Conservation (phyloP, 2,329 filamentous ascomycete species). For the Acephala macrosclerotiorum region DNA sequence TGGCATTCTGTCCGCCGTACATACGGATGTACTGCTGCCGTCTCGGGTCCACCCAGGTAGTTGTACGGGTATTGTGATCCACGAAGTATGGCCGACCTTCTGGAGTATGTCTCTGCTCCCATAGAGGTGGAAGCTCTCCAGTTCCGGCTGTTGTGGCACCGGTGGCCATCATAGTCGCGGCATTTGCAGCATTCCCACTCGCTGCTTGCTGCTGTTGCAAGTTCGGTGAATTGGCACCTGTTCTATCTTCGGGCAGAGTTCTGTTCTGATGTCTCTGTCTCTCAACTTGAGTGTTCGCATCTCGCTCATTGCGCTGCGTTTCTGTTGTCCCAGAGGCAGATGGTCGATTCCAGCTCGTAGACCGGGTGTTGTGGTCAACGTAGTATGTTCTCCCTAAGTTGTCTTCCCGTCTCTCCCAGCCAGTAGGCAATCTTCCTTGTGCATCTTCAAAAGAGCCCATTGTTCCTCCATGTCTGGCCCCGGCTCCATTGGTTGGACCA, state of each 20-base stretch:
- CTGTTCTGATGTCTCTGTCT: slow-evolving; percentile 93
- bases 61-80: slow-evolving; percentile 97
- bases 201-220: slow-evolving; percentile 57
- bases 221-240: slow-evolving; percentile 89
- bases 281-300: slow-evolving; percentile 92
- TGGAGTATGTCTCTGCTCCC: slow-evolving; percentile 95
- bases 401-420: slow-evolving; percentile 96
- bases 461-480: slow-evolving; percentile 50
- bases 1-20: slow-evolving; percentile 89
- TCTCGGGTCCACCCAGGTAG: slow-evolving; percentile 97
- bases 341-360: slow-evolving; percentile 95
- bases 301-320: slow-evolving; percentile 79
- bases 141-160: slow-evolving; percentile 93
- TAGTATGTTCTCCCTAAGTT: slow-evolving; percentile 96
- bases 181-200: slow-evolving; percentile 52
- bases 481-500: slow-evolving; percentile 35
- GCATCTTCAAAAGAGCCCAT: slow-evolving; percentile 95
- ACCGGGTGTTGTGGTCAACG: slow-evolving; percentile 95
- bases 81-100: slow-evolving; percentile 97
- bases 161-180: slow-evolving; percentile 89
- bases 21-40: slow-evolving; percentile 98
- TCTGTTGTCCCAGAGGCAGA: slow-evolving; percentile 79
- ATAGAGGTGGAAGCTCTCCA: slow-evolving; percentile 92
- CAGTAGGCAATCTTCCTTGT: slow-evolving; percentile 89
- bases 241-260: slow-evolving; percentile 94